Percentiles rank a stretch among this genome's conserved stretches.
These are phyloP conservation scores for Yamadazyma atlantica DNA, from an alignment of 1,139 yeast species.

Conservation along the genomic window DNA sequence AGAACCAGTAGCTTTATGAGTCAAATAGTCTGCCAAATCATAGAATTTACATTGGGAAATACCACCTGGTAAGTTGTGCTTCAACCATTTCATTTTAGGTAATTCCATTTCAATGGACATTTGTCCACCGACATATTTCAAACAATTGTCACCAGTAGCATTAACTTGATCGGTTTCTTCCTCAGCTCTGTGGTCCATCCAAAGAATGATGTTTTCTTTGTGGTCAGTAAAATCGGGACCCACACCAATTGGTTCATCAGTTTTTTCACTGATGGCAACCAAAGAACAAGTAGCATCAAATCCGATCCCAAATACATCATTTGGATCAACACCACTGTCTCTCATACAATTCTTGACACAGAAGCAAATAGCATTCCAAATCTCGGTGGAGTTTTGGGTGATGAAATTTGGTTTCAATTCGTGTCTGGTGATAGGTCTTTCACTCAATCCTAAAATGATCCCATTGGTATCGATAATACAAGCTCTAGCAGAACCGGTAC, in stretches of 20 bases:
- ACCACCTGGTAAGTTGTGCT: slow-evolving; percentile 73
- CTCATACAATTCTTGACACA: slow-evolving; percentile 74
- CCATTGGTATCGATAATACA: slow-evolving; percentile 85
- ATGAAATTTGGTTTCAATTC: slow-evolving; percentile 69
- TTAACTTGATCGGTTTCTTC: slow-evolving; percentile 81
- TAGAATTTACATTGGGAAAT: slow-evolving; percentile 76
- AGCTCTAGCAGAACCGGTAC: slow-evolving; percentile 96
- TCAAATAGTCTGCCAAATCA: slow-evolving; percentile 87
- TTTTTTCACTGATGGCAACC: slow-evolving; percentile 68
- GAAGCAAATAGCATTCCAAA: slow-evolving; percentile 85
- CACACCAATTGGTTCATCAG: slow-evolving; percentile 76
- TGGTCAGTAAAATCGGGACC: slow-evolving; percentile 83
- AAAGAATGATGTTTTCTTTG: slow-evolving; percentile 79
- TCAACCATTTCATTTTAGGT: slow-evolving; percentile 96
- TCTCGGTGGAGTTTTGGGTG: slow-evolving; percentile 88
- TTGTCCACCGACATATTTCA: slow-evolving; percentile 93
- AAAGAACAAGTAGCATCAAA: slow-evolving; percentile 97
- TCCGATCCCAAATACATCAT: slow-evolving; percentile 78
- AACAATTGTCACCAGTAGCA: slow-evolving; percentile 71
- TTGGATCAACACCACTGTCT: slow-evolving; percentile 71
- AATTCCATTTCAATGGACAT: slow-evolving; percentile 98
- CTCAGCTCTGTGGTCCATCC: slow-evolving; percentile 99
- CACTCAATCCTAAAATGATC: slow-evolving; percentile 75
- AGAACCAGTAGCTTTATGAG: slow-evolving; percentile 84
- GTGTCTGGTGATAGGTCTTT: slow-evolving; percentile 75